Evolutionary conservation across 2,329 filamentous ascomycete genomes (phyloP), one percentile per base, ranked within the genome.

Genomic region (Boeremia lycopersici): DNA sequence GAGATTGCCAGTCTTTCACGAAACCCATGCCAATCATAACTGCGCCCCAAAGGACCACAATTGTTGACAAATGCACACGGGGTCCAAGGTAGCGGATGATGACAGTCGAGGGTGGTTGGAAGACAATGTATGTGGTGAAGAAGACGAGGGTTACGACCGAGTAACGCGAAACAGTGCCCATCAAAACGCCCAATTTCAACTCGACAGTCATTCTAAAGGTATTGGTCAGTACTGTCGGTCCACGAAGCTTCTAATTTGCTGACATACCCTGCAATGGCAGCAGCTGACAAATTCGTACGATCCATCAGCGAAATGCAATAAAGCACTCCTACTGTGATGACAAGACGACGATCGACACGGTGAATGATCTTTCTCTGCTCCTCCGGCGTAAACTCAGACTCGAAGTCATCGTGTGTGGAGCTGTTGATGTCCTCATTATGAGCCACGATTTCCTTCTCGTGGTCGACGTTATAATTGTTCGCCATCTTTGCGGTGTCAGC

Each of bases 261-360:
- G 12, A 62, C 70, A 50, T 67, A 82, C 80, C 82, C 90, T 17
- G 90, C 89, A 70, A 93, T 88, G 40, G 84, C 84, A 35, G 89
- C 89, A 19, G 84, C 80, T n/a, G 84, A 84, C 70, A 93, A 76
- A 73, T 93, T 93, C 2, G 88, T 91, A 29, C 90, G 81, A 69
- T 95, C 90, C 85, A 93, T 90, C 55, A 93, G 77, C 60, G 84
- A 88, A 64, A 90, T 81, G 70, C 88, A 90, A 74, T 93, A 93
- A 76, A 91, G 82, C 60, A 83, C 73, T 8, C 79, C 79, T 1
- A 80, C 72, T 0, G 77, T 80, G 17, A 77, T 62, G 15, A 81
- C 78, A n/a, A 82, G 70, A 28, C 79, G 76, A 30, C 71, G 77
- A 73, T 96, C 91, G 62, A 95, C 79, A 11, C 85, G 84, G 51